Conservation (phyloP, 768 basidiomycete species). For the Termitomyces sp. region DNA sequence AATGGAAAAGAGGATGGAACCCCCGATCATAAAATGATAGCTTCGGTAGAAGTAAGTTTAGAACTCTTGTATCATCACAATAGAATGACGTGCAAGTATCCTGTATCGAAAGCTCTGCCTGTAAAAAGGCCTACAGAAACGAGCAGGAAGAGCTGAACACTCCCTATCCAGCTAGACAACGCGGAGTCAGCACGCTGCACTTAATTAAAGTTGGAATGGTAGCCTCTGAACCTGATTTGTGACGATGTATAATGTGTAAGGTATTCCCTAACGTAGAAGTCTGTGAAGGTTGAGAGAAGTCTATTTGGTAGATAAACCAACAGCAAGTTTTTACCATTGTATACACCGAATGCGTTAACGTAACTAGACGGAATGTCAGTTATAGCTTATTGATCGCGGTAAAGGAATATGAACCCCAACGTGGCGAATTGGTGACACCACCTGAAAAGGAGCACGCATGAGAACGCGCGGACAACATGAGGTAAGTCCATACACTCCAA, state of each 20-base stretch:
- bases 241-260: constrained; percentile 18
- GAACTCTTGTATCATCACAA: not conserved
- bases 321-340: constrained; percentile 12
- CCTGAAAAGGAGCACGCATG: constrained; percentile 1
- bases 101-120: constrained; percentile 21
- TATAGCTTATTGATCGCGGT: not conserved
- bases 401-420: constrained; percentile 15
- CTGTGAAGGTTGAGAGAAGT: constrained; percentile 9
- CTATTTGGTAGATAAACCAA: not conserved
- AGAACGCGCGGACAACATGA: not conserved
- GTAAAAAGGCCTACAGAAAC: constrained; percentile 20
- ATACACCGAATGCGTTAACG: constrained; percentile 19
- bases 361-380: constrained; percentile 11
- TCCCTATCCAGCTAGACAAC: constrained; percentile 24
- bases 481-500: constrained; percentile 19
- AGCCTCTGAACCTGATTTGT: constrained; percentile 18
- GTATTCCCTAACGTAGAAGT: constrained; percentile 23
- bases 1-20: constrained; percentile 22
- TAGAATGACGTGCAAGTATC: constrained; percentile 18
- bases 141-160: constrained; percentile 21
- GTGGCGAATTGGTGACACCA: constrained; percentile 21
- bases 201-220: not conserved
- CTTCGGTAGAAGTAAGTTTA: constrained; percentile 7
- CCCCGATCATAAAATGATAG: constrained; percentile 24
- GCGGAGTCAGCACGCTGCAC: not conserved